Conservation (phyloP, 768 basidiomycete species). For the Naematelia aurantialba region DNA sequence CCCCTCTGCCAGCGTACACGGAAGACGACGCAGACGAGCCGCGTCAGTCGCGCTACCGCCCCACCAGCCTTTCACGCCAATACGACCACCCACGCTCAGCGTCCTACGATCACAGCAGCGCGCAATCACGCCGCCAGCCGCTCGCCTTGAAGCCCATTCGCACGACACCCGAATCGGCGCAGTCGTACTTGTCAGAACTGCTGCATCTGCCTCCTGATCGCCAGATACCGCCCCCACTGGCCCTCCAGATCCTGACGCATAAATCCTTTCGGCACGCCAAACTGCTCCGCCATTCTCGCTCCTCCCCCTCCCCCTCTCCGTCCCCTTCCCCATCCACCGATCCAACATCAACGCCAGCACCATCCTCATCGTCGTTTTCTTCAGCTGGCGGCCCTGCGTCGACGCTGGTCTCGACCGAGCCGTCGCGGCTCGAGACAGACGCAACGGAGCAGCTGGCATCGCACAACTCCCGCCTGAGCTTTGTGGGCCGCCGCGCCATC, state of each 20-base stretch:
- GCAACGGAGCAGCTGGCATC: slow-evolving; percentile 12
- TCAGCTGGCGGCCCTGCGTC: too few species aligned
- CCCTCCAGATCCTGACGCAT: slow-evolving; percentile 48
- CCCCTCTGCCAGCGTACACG: slow-evolving; percentile 19
- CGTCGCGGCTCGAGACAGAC: neutral
- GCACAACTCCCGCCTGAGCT: slow-evolving; percentile 42
- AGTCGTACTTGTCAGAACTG: slow-evolving; percentile 38
- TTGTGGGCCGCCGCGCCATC: slow-evolving; percentile 44
- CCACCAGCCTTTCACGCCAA: too few species aligned
- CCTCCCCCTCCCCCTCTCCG: neutral
- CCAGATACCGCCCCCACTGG: slow-evolving; percentile 40
- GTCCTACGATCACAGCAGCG: too few species aligned
- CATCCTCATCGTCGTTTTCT: neutral
- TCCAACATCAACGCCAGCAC: neutral
- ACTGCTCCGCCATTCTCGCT: slow-evolving; percentile 22
- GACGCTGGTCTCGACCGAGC: neutral
- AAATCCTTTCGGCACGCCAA: slow-evolving; percentile 48
- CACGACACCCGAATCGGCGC: slow-evolving; percentile 18
- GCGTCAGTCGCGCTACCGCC: too few species aligned
- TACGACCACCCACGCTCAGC: neutral
- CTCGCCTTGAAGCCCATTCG: too few species aligned
- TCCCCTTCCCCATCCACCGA: neutral
- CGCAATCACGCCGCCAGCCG: too few species aligned
- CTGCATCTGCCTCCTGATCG: slow-evolving; percentile 33
- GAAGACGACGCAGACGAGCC: too few species aligned